Evolutionary conservation across 352 stramenopile species (phyloP).

Genomic region (Phytophthora pinifolia): DNA sequence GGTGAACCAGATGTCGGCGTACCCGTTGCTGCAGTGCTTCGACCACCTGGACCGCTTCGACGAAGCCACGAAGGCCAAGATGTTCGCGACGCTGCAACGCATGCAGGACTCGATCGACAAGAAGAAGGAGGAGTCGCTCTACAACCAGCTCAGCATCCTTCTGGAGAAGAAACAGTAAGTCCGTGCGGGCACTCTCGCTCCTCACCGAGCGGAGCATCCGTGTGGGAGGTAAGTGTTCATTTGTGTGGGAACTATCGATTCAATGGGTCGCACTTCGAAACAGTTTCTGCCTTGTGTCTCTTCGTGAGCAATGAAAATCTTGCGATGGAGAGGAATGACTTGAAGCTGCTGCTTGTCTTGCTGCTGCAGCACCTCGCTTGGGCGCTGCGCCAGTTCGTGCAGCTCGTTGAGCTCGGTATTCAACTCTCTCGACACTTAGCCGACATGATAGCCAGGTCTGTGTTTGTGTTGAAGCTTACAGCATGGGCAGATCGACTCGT

Average conservation of each 20-base stretch:
- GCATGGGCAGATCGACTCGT: slow-evolving; percentile 6
- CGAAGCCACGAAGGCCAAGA: slow-evolving; percentile 53
- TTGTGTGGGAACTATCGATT: slow-evolving; percentile 8
- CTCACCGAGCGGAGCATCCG: not conserved
- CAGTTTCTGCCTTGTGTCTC: slow-evolving; percentile 5
- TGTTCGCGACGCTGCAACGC: slow-evolving; percentile 52
- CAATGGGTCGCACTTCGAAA: slow-evolving; percentile 7
- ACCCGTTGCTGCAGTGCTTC: slow-evolving; percentile 79
- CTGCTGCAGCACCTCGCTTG: slow-evolving; percentile 7
- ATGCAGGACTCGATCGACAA: slow-evolving; percentile 81
- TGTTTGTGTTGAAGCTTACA: slow-evolving; percentile 1
- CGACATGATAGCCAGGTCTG: slow-evolving; percentile 5
- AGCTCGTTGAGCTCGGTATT: slow-evolving; percentile 2
- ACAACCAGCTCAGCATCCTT: slow-evolving; percentile 88
- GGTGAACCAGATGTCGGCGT: slow-evolving; percentile 86
- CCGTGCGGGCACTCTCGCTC: not conserved
- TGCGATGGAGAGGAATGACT: slow-evolving; percentile 20
- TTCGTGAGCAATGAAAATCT: slow-evolving; percentile 17
- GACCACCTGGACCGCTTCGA: slow-evolving; percentile 78
- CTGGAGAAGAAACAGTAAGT: slow-evolving; percentile 72
- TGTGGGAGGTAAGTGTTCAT: not conserved
- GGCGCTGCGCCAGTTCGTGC: slow-evolving; percentile 2
- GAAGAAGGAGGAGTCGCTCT: slow-evolving; percentile 82
- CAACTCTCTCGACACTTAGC: slow-evolving; percentile 3
- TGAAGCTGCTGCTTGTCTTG: slow-evolving; percentile 15